These are phyloP conservation scores for Calonectria hawksworthii DNA, from an alignment of 2,329 filamentous ascomycete species.

Conservation along the genomic window DNA sequence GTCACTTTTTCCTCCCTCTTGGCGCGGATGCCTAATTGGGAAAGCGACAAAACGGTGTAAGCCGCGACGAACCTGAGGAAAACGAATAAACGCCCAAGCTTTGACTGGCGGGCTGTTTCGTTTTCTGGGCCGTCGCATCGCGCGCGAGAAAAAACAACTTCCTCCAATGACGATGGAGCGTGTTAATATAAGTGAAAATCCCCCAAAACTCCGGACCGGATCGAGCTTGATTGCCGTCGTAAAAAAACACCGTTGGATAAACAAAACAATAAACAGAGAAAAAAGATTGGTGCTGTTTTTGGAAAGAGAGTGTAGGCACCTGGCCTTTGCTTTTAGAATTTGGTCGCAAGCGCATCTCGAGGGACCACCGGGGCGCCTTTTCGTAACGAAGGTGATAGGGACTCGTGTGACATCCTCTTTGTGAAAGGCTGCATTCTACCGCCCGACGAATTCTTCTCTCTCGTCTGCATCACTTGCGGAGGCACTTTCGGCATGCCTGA, in stretches of 20 bases:
- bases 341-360: constrained; percentile 38
- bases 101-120: neutral
- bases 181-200: constrained; percentile 8
- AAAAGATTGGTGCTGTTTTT: neutral
- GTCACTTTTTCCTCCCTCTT: neutral
- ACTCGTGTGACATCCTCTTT: constrained; percentile 38
- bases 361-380: constrained; percentile 40
- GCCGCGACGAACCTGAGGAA: neutral
- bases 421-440: neutral
- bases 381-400: constrained; percentile 41
- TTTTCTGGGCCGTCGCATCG: neutral
- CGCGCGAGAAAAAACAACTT: neutral
- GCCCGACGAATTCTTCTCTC: constrained; percentile 26
- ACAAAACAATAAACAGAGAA: neutral
- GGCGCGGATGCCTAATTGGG: neutral
- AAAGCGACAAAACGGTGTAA: neutral
- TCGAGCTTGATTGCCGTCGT: neutral
- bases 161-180: neutral
- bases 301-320: neutral
- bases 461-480: constrained; percentile 29
- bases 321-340: constrained; percentile 14
- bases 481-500: constrained; percentile 34
- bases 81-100: neutral
- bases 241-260: neutral
- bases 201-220: constrained; percentile 8